Percentiles rank a stretch among this genome's conserved stretches.
Evolutionary conservation across 2,329 filamentous ascomycete species (phyloP).

Genomic region (Hymenoscyphus scutula): DNA sequence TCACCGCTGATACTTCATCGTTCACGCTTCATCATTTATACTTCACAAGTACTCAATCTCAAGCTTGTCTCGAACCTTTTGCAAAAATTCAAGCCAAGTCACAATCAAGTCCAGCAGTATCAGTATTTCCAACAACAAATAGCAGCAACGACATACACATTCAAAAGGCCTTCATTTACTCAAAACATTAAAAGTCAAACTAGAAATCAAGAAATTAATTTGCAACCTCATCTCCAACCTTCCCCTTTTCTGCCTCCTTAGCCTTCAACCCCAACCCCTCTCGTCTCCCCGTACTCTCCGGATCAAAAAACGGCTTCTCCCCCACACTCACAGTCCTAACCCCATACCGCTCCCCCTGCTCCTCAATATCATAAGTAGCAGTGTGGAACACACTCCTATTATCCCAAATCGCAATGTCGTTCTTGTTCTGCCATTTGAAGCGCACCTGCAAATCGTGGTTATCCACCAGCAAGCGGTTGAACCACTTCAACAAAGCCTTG

Average conservation of each 20-base stretch:
- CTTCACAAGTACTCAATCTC: too few relatives aligned
- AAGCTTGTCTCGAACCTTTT: too few relatives aligned
- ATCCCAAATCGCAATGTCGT: conserved; percentile 52
- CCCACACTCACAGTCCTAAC: conserved; percentile 48
- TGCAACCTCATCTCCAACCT: neutral
- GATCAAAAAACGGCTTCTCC: conserved; percentile 49
- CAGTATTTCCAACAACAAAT: neutral
- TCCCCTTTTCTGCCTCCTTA: neutral
- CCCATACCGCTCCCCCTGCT: conserved; percentile 44
- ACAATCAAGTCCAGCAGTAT: too few relatives aligned
- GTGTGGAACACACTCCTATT: conserved; percentile 53
- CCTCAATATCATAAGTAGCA: conserved; percentile 52
- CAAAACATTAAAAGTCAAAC: neutral
- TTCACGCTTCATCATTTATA: too few relatives aligned
- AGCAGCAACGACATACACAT: neutral
- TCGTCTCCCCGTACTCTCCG: conserved; percentile 43
- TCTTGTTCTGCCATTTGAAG: conserved; percentile 33
- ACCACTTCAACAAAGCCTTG: conserved; percentile 49
- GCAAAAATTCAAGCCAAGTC: too few relatives aligned
- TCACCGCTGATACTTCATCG: too few relatives aligned
- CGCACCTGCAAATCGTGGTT: conserved; percentile 56
- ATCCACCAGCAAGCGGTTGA: conserved; percentile 48
- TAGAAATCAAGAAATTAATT: neutral
- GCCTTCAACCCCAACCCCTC: conserved; percentile 37
- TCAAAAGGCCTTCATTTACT: neutral